A percentile compares a stretch with the other conserved stretches of the same genome.
phyloP scores from a whole-genome alignment of 805 yeast genomes.

The Nakazawaea populi region DNA sequence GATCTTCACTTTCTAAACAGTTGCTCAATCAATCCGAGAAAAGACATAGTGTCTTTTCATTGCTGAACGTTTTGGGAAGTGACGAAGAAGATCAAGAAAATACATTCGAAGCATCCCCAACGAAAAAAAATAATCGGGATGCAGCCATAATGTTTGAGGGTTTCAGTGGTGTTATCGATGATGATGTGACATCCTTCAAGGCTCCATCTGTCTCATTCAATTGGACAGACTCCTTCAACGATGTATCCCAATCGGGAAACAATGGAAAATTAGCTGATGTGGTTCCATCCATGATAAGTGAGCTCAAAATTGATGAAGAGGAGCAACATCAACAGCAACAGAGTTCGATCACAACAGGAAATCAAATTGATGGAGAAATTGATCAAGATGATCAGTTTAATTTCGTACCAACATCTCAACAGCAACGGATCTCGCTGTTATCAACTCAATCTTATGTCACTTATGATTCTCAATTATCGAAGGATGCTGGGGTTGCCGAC shows the following conservation, averaged over 20 bases:
- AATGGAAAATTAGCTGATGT: constrained; percentile 8
- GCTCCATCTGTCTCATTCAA: constrained; percentile 29
- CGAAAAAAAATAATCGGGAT: constrained; percentile 8
- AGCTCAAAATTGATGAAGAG: constrained; percentile 3
- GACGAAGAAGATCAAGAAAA: constrained; percentile 11
- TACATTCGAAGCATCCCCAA: constrained; percentile 18
- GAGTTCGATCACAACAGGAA: no score
- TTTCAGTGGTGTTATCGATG: not conserved
- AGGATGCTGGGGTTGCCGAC: not conserved
- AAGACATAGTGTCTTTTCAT: constrained; percentile 18
- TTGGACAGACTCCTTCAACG: constrained; percentile 28
- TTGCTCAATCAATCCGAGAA: constrained; percentile 13
- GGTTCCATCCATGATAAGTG: constrained; percentile 12
- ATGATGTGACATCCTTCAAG: constrained; percentile 18
- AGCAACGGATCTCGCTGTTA: constrained; percentile 1
- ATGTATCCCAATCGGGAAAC: constrained; percentile 9
- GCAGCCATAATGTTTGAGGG: not conserved
- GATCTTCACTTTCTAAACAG: constrained; percentile 20
- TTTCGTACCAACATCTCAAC: not conserved
- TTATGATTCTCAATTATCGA: constrained; percentile 8
- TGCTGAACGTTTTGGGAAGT: constrained; percentile 13
- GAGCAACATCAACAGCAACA: not conserved
- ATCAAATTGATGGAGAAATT: no score
- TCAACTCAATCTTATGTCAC: constrained; percentile 8
- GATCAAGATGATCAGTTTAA: constrained; percentile 6